Base-by-base conservation (phyloP, 768 basidiomycete genomes). In the Rhodotorula graminis region DNA sequence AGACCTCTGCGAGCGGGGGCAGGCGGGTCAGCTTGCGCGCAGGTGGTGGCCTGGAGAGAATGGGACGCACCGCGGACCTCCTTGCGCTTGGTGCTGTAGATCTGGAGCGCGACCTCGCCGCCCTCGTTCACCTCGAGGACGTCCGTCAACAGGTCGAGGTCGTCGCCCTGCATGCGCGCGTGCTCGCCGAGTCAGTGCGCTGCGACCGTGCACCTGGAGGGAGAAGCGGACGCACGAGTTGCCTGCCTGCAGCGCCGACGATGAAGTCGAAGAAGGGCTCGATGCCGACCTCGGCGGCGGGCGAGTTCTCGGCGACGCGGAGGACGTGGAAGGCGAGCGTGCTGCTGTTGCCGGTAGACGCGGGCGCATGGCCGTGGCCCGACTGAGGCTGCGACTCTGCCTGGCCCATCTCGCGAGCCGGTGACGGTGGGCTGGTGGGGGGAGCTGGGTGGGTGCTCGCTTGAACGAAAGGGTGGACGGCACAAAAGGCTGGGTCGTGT, bases 211-310 rank as follows among this genome's bases (percentile, higher is more conserved):
- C 56, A 49, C n/a, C 0, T 5, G 44, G 29, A n/a, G 31, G 33
- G 11, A 37, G 8, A 14, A n/a, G n/a, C n/a, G n/a, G n/a, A 64
- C 72, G 50, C 46, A 76, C 75, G 19, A 77, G 69, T n/a, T 73
- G 69, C 73, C 87, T 86, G 15, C 90, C 90, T 79, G 92, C 88
- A 69, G 92, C 90, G 18, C 95, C 96, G 55, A 96, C 88, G 31
- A 99, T 86, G 80, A 96, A 98, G 83, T 98, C 96, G 78, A 99
- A 99, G 83, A 93, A 94, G 7, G 95, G 91, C 79, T 90, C 91
- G 59, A 94, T 88, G 65, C 85, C 86, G 1, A 92, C 91, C 70
- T 88, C 85, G 1, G 91, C 91, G 1, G 95, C 92, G 12, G 96
- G 96, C 2, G 91, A 93, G 64, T 62, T 44, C 37, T 75, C 73